Percentiles rank a stretch among this genome's conserved stretches.
Conservation (phyloP, 2,329 filamentous ascomycete genomes). For the Ceratocystis lukuohia region DNA sequence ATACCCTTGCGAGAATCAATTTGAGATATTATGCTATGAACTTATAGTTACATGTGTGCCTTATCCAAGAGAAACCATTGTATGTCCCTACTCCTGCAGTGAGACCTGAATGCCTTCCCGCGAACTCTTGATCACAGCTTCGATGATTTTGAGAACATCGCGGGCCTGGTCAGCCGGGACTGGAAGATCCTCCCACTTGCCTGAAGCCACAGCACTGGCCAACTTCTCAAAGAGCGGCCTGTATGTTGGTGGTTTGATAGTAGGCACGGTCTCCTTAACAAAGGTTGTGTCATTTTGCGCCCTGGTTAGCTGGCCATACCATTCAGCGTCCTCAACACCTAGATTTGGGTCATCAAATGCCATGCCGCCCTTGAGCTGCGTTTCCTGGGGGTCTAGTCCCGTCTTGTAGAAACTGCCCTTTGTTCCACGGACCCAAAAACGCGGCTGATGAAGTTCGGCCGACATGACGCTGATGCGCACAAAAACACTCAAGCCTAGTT, state of each 20-base stretch:
- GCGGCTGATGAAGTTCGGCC: slow-evolving; percentile 53
- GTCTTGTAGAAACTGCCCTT: slow-evolving; percentile 63
- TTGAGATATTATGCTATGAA: slow-evolving; percentile 1
- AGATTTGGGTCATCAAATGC: slow-evolving; percentile 49
- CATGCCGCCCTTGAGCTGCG: slow-evolving; percentile 52
- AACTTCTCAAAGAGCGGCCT: slow-evolving; percentile 49
- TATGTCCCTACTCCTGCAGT: neutral
- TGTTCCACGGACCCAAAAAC: slow-evolving; percentile 65
- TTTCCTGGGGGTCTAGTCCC: slow-evolving; percentile 60
- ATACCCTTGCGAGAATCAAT: slow-evolving; percentile 15
- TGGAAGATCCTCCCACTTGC: slow-evolving; percentile 38
- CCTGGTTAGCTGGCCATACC: slow-evolving; percentile 46
- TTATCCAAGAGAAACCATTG: neutral
- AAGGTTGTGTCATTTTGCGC: slow-evolving; percentile 39
- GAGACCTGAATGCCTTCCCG: slow-evolving; percentile 34
- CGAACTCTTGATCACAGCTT: slow-evolving; percentile 39
- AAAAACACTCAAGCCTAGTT: slow-evolving; percentile 46
- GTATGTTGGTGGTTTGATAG: slow-evolving; percentile 54
- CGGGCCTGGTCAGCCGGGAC: slow-evolving; percentile 40
- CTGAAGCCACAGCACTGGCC: slow-evolving; percentile 34
- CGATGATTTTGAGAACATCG: slow-evolving; percentile 41
- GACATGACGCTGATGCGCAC: slow-evolving; percentile 59
- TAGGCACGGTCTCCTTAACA: slow-evolving; percentile 38
- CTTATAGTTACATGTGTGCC: neutral
- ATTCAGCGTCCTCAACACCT: slow-evolving; percentile 45